A percentile compares a stretch with the other conserved stretches of the same genome.
These are phyloP conservation scores for Aspergillus neotritici DNA, from an alignment of 2,329 filamentous ascomycete species.

Conservation along the genomic window DNA sequence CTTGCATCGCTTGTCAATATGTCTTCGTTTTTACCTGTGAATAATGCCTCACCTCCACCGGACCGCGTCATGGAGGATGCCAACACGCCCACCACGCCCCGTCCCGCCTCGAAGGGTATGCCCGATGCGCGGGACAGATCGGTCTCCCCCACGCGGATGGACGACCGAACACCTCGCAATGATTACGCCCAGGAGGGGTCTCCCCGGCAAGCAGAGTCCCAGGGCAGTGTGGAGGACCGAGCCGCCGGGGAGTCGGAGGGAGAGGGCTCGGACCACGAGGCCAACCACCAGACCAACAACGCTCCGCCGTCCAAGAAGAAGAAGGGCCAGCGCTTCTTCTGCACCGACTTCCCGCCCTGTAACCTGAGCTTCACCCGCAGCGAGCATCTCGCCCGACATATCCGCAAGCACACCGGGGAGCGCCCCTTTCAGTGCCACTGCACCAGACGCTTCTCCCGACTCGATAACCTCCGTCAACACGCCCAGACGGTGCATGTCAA, in stretches of 20 bases:
- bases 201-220: slow-evolving; percentile 36
- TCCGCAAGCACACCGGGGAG: slow-evolving; percentile 97
- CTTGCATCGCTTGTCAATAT: slow-evolving; percentile 39
- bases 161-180: slow-evolving; percentile 42
- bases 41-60: slow-evolving; percentile 48
- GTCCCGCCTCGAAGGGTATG: slow-evolving; percentile 38
- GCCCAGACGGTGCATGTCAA: slow-evolving; percentile 97
- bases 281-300: slow-evolving; percentile 53
- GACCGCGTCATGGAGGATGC: slow-evolving; percentile 46
- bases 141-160: slow-evolving; percentile 18
- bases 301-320: slow-evolving; percentile 83
- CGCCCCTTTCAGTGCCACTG: slow-evolving; percentile 96
- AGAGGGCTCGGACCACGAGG: slow-evolving; percentile 62
- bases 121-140: slow-evolving; percentile 28
- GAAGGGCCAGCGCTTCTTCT: slow-evolving; percentile 93
- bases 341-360: slow-evolving; percentile 89
- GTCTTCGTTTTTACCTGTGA: slow-evolving; percentile 58
- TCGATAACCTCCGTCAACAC: slow-evolving; percentile 94
- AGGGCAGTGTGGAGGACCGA: slow-evolving; percentile 55
- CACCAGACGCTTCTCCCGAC: slow-evolving; percentile 80
- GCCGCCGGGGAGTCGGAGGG: slow-evolving; percentile 72
- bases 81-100: slow-evolving; percentile 53
- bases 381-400: slow-evolving; percentile 90
- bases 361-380: slow-evolving; percentile 92
- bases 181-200: slow-evolving; percentile 41